These are phyloP conservation scores for Aspergillus cejpii DNA, from an alignment of 2,329 filamentous ascomycete genomes.

Conservation along the genomic window DNA sequence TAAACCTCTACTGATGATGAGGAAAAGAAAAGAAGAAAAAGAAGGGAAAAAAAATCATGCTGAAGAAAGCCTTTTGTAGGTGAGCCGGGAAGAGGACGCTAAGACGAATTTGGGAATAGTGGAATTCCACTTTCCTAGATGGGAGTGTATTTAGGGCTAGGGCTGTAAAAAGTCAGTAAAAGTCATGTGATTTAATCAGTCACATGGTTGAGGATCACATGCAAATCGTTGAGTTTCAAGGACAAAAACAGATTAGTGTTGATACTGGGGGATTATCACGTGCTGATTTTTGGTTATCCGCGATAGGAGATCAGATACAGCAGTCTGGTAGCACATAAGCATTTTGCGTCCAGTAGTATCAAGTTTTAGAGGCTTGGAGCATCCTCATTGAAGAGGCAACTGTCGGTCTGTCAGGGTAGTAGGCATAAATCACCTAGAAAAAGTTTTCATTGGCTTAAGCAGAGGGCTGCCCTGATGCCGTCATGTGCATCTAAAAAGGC, in stretches of 20 bases:
- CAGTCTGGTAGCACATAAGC: too few relatives aligned
- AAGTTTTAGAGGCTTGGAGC: too few relatives aligned
- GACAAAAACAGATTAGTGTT: neutral
- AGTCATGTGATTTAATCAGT: neutral
- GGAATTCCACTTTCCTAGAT: slow-evolving; percentile 2
- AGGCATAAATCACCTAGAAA: too few relatives aligned
- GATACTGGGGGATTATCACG: too few relatives aligned
- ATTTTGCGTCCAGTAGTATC: too few relatives aligned
- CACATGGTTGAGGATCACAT: slow-evolving; percentile 17
- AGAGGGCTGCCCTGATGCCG: neutral
- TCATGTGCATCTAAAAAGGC: too few relatives aligned
- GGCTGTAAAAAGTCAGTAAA: neutral
- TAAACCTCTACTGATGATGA: slow-evolving; percentile 50
- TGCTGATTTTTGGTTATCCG: neutral
- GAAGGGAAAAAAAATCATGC: slow-evolving; percentile 11
- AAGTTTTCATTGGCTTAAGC: neutral
- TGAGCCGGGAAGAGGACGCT: slow-evolving; percentile 12
- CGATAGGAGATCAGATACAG: neutral
- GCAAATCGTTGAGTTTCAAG: slow-evolving; percentile 9
- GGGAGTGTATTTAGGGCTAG: slow-evolving; percentile 14
- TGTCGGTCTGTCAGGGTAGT: too few relatives aligned
- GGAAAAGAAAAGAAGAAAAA: slow-evolving; percentile 36
- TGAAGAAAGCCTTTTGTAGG: slow-evolving; percentile 26
- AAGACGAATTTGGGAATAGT: slow-evolving; percentile 21
- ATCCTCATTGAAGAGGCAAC: too few relatives aligned